phyloP scores from a whole-genome alignment of 768 basidiomycete species.

The Trametes meyenii region DNA sequence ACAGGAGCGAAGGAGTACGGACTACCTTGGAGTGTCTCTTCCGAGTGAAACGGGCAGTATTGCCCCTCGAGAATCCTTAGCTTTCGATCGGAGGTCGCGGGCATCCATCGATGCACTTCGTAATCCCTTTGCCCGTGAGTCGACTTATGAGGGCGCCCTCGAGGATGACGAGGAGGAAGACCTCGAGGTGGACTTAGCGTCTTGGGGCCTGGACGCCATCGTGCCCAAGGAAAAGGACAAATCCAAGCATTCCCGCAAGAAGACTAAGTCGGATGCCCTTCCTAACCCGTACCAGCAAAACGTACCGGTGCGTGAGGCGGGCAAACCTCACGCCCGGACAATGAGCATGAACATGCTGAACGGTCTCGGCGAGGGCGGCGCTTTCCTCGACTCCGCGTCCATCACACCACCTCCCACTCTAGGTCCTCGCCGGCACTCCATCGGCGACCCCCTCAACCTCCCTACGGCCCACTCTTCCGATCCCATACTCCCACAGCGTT shows the following conservation, averaged over 20 bases:
- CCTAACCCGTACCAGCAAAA: constrained; percentile 47
- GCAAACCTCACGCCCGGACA: constrained; percentile 44
- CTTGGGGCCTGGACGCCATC: constrained; percentile 83
- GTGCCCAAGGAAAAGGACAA: constrained; percentile 66
- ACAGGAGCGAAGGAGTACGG: constrained; percentile 53
- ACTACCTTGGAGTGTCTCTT: constrained; percentile 68
- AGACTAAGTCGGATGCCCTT: constrained; percentile 40
- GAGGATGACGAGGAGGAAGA: constrained; percentile 56
- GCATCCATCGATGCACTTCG: constrained; percentile 64
- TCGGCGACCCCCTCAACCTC: constrained; percentile 59
- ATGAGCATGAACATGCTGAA: constrained; percentile 70
- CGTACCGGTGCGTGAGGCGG: constrained; percentile 12
- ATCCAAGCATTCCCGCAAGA: constrained; percentile 29
- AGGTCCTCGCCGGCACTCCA: constrained; percentile 55
- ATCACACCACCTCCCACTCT: constrained; percentile 30
- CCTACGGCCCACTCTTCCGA: constrained; percentile 31
- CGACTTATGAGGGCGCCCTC: constrained; percentile 52
- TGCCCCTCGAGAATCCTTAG: constrained; percentile 36
- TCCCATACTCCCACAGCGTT: constrained; percentile 45
- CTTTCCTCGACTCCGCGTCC: constrained; percentile 45
- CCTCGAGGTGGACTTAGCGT: constrained; percentile 77
- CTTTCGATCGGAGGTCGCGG: constrained; percentile 41
- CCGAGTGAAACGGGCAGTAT: constrained; percentile 60
- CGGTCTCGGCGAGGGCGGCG: constrained; percentile 50
- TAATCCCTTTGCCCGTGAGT: constrained; percentile 76